These are phyloP conservation scores for Podila minutissima DNA, from an alignment of 192 early-diverging fungal genomes.

Conservation along the genomic window DNA sequence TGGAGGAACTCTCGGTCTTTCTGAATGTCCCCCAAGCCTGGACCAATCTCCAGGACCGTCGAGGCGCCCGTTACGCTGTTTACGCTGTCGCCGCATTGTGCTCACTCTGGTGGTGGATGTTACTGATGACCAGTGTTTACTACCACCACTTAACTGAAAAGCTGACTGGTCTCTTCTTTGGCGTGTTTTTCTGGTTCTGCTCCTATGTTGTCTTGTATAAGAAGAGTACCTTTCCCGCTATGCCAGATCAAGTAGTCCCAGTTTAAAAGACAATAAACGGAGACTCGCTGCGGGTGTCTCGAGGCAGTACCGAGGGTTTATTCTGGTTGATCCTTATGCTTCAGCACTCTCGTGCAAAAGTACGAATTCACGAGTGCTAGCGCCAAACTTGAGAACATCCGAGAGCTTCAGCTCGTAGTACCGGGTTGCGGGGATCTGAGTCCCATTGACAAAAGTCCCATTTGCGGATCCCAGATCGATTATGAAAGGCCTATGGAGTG, in stretches of 20 bases:
- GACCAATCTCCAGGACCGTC: constrained; percentile 10
- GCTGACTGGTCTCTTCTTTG: constrained; percentile 72
- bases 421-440: constrained; percentile 73
- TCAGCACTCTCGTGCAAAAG: constrained; percentile 77
- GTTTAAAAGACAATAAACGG: constrained; percentile 1
- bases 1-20: constrained; percentile 68
- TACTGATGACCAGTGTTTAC: constrained; percentile 80
- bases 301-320: background rate
- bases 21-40: constrained; percentile 36
- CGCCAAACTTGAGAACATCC: constrained; percentile 92
- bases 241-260: constrained; percentile 37
- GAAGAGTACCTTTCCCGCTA: constrained; percentile 22
- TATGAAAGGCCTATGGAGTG: constrained; percentile 77
- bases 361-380: constrained; percentile 92
- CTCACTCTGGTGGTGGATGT: constrained; percentile 79
- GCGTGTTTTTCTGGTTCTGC: constrained; percentile 74
- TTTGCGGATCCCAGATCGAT: constrained; percentile 95
- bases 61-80: constrained; percentile 33
- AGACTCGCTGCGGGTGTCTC: too few relatives aligned
- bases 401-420: constrained; percentile 86
- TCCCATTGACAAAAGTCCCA: constrained; percentile 89
- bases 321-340: background rate
- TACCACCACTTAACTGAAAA: constrained; percentile 81
- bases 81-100: constrained; percentile 55
- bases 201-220: constrained; percentile 52